These are phyloP conservation scores for Coleophoma crateriformis DNA, from an alignment of 2,329 filamentous ascomycete species.

Conservation along the genomic window DNA sequence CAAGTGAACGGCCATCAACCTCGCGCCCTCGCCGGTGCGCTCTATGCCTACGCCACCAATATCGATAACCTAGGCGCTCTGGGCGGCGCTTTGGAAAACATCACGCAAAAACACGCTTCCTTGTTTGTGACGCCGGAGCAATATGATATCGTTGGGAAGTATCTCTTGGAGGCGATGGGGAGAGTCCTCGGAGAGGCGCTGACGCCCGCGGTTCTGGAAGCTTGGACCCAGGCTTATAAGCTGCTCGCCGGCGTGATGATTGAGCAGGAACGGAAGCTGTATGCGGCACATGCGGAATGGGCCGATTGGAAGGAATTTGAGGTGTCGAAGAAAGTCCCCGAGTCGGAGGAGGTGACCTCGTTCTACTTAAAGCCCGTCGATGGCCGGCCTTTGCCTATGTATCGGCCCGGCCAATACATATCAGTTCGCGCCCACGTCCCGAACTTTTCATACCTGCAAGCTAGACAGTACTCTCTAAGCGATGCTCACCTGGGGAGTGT, in stretches of 20 bases:
- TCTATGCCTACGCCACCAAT: constrained; percentile 68
- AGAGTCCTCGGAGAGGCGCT: constrained; percentile 62
- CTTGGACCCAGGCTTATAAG: constrained; percentile 68
- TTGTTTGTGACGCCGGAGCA: constrained; percentile 65
- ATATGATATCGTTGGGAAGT: constrained; percentile 64
- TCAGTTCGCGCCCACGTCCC: constrained; percentile 59
- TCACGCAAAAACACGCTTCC: constrained; percentile 71
- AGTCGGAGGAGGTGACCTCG: constrained; percentile 57
- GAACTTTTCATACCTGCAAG: constrained; percentile 58
- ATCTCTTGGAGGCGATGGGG: constrained; percentile 63
- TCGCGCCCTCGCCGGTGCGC: constrained; percentile 60
- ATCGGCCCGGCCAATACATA: constrained; percentile 69
- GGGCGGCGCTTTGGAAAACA: constrained; percentile 53
- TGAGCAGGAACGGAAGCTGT: constrained; percentile 54
- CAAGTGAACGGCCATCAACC: constrained; percentile 65
- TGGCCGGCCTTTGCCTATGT: constrained; percentile 49
- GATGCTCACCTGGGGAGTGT: constrained; percentile 46
- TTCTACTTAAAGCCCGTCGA: constrained; percentile 68
- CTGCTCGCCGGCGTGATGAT: constrained; percentile 70
- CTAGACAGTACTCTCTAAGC: constrained; percentile 71
- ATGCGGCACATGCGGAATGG: constrained; percentile 43
- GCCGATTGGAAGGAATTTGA: constrained; percentile 44
- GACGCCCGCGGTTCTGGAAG: constrained; percentile 60
- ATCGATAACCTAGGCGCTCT: constrained; percentile 65
- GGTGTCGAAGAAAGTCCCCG: constrained; percentile 55